Evolutionary conservation across 2,329 filamentous ascomycete genomes (phyloP).

Genomic region (Monosporascus cannonballus): DNA sequence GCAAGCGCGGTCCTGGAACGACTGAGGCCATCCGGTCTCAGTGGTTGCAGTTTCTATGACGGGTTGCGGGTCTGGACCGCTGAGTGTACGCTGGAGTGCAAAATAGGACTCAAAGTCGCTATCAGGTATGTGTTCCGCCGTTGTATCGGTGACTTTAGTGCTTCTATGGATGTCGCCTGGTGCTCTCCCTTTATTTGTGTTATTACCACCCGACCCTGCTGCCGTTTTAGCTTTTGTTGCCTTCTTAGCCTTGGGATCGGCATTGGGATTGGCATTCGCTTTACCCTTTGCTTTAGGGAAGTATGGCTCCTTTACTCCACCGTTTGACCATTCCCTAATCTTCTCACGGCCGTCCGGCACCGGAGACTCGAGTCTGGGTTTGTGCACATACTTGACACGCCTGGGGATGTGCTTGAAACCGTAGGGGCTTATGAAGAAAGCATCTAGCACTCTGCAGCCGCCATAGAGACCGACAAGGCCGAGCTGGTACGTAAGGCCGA

Average conservation of each 20-base stretch:
- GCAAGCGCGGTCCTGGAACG: constrained; percentile 31
- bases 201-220: background rate
- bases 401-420: constrained; percentile 32
- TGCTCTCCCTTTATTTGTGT: background rate
- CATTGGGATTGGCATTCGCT: background rate
- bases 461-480: constrained; percentile 36
- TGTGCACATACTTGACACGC: constrained; percentile 34
- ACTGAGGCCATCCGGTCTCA: constrained; percentile 32
- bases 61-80: constrained; percentile 18
- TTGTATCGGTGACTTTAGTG: background rate
- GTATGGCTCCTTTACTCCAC: constrained; percentile 8
- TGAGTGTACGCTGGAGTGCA: constrained; percentile 14
- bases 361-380: constrained; percentile 23
- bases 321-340: constrained; percentile 10
- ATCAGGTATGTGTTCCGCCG: constrained; percentile 3
- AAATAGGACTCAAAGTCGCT: constrained; percentile 3
- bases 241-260: too few species aligned
- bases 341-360: constrained; percentile 5
- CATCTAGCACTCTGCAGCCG: constrained; percentile 33
- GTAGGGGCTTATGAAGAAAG: constrained; percentile 36
- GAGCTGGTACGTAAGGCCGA: constrained; percentile 38
- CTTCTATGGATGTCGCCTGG: constrained; percentile 1
- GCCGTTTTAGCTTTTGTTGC: background rate
- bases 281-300: background rate
- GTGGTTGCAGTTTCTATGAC: constrained; percentile 31